Percentiles rank a stretch among this genome's conserved stretches.
Conservation (phyloP, 441 rosid species). For the Pelargonium fulgidum region DNA sequence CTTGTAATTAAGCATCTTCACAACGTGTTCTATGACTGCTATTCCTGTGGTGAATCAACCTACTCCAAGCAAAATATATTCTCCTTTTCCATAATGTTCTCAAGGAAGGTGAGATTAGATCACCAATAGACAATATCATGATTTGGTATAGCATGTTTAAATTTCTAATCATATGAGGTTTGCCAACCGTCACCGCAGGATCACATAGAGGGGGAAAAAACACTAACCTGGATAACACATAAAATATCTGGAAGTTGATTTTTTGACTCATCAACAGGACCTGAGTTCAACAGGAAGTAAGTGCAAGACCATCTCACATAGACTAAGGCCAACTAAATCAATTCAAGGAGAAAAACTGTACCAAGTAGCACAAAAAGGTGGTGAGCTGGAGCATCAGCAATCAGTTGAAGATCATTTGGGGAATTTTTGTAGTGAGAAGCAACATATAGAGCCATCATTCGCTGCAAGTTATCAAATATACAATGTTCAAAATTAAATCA, state of each 20-base stretch:
- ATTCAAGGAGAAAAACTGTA: constrained; percentile 26
- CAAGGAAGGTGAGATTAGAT: neutral
- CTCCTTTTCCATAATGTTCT: no score
- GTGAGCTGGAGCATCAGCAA: constrained; percentile 99
- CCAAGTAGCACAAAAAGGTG: constrained; percentile 92
- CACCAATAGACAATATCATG: neutral
- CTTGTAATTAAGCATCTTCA: neutral
- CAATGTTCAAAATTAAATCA: constrained; percentile 14
- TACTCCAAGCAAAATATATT: neutral
- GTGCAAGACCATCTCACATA: constrained; percentile 16
- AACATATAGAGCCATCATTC: constrained; percentile 96
- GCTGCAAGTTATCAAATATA: constrained; percentile 44
- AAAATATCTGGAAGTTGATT: constrained; percentile 92
- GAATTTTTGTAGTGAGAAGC: constrained; percentile 98
- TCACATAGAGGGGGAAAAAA: neutral
- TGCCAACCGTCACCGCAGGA: neutral
- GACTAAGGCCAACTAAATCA: constrained; percentile 16
- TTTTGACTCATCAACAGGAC: constrained; percentile 90
- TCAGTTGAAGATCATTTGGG: constrained; percentile 91
- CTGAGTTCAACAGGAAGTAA: constrained; percentile 35
- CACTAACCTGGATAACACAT: constrained; percentile 77
- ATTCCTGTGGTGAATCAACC: neutral
- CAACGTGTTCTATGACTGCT: neutral
- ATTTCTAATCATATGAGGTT: neutral
- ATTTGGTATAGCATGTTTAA: neutral